Base-by-base conservation (phyloP, 176 grass and related monocot genomes). In the Avena eriantha region DNA sequence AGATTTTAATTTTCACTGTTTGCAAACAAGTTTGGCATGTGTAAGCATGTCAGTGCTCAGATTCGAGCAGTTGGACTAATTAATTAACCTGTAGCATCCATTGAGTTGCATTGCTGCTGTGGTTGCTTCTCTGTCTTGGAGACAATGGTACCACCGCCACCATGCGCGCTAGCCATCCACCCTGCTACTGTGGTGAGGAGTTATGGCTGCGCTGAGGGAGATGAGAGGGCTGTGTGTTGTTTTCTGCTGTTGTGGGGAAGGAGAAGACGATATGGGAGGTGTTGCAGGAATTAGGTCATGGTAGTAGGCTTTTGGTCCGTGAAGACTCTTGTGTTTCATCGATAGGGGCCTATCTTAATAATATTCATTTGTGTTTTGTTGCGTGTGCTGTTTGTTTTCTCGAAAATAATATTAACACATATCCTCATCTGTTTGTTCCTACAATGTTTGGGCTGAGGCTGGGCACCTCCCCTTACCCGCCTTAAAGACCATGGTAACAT, bases 241-340 rank as follows among this genome's bases (percentile, higher is more conserved):
- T 67, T 66, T 67, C 29, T 67, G 64, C 64, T 67, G 14, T 34
- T 67, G 29, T 17, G 64, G 17, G 60, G 64, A 67, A 67, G 63
- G 63, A 66, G 64, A 67, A 34, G 14, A 8, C 6, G 64, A 67
- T 15, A 35, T 67, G 64, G 33, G 29, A 67, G 29, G 12, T 67
- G 64, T 35, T 67, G 64, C 7, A 11, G 64, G 15, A 67, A 67
- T 34, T 8, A 17, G 64, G 29, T 67, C 64, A 67, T 67, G 29
- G 29, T 29, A 67, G 29, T 15, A 34, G 26, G 63, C 63, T 16
- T 16, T 66, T 66, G 26, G 29, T 67, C 64, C 23, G 15, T 33
- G 64, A 34, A 16, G 29, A 67, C 15, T 66, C 63, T 67, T 67
- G 61, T 35, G 29, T 67, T 67, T 29, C 64, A 67, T 67, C 14